These are phyloP conservation scores for Termitomyces sp. DNA, from an alignment of 768 basidiomycete genomes.

Conservation along the genomic window DNA sequence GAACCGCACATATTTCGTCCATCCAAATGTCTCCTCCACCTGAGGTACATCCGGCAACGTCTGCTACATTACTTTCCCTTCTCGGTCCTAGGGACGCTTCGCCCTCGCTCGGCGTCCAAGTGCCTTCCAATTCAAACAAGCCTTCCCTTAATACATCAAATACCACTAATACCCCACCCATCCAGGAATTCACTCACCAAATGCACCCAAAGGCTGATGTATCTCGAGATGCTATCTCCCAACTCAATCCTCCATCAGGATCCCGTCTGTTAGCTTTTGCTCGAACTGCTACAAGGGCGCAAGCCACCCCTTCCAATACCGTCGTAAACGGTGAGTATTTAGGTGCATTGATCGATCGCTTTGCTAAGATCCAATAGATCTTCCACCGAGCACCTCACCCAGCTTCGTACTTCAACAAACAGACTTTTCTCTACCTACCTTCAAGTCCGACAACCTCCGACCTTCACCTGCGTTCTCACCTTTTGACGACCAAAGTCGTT, in stretches of 20 bases:
- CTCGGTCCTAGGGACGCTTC: constrained; percentile 8
- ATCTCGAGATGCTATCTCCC: constrained; percentile 16
- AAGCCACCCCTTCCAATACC: constrained; percentile 11
- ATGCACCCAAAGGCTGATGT: constrained; percentile 3
- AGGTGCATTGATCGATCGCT: background rate
- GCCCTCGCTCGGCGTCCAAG: background rate
- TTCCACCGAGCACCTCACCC: background rate
- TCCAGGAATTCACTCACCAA: background rate
- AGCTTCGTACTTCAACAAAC: constrained; percentile 11
- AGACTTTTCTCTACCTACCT: constrained; percentile 18
- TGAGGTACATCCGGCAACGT: background rate
- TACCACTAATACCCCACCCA: background rate
- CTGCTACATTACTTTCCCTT: constrained; percentile 6
- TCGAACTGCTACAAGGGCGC: constrained; percentile 27
- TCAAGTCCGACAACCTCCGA: constrained; percentile 27
- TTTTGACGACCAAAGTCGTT: constrained; percentile 47
- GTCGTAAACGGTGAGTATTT: constrained; percentile 23
- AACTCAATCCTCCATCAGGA: constrained; percentile 46
- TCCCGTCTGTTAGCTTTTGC: constrained; percentile 49
- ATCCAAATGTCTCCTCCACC: constrained; percentile 5
- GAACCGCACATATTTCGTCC: constrained; percentile 1
- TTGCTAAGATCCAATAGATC: background rate
- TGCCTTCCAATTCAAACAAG: background rate
- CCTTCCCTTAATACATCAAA: background rate
- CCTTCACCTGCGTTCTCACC: constrained; percentile 45